Evolutionary conservation across 768 basidiomycete genomes (phyloP).

Genomic region (Boletus vermiculosoides): DNA sequence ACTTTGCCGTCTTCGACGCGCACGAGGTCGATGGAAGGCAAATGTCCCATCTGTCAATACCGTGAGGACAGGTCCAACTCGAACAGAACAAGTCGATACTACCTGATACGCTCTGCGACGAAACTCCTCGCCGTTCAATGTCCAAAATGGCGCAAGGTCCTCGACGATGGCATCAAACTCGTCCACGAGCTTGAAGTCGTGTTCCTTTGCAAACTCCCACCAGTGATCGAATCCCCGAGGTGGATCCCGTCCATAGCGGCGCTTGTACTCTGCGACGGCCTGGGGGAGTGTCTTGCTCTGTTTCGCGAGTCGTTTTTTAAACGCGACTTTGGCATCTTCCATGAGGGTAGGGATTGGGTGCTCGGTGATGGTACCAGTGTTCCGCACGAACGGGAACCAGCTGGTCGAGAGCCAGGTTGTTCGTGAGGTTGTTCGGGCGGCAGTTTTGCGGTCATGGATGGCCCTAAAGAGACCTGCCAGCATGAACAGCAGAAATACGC

Average conservation of each 20-base stretch:
- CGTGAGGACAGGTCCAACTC: background rate
- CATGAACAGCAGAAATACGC: conserved; percentile 48
- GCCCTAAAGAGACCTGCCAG: conserved; percentile 48
- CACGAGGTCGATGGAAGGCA: conserved; percentile 88
- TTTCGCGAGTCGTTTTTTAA: conserved; percentile 56
- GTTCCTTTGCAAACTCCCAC: conserved; percentile 76
- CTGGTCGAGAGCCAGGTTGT: conserved; percentile 19
- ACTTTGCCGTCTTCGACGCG: conserved; percentile 66
- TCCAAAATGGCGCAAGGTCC: conserved; percentile 87
- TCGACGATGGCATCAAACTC: conserved; percentile 81
- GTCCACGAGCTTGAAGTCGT: conserved; percentile 78
- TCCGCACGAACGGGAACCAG: conserved; percentile 21
- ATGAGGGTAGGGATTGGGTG: conserved; percentile 89
- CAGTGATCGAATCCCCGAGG: conserved; percentile 91
- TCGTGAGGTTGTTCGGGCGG: background rate
- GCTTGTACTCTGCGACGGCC: conserved; percentile 80
- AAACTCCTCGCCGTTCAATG: conserved; percentile 68
- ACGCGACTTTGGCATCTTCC: conserved; percentile 76
- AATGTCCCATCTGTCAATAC: conserved; percentile 56
- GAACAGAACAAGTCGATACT: background rate
- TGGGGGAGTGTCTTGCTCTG: conserved; percentile 80
- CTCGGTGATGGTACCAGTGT: conserved; percentile 13
- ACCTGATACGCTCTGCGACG: conserved; percentile 63
- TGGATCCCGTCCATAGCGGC: conserved; percentile 74
- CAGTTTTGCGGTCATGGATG: conserved; percentile 20